These are phyloP conservation scores for Ammopiptanthus mongolicus DNA, from an alignment of 306 rosid genomes.

Conservation along the genomic window DNA sequence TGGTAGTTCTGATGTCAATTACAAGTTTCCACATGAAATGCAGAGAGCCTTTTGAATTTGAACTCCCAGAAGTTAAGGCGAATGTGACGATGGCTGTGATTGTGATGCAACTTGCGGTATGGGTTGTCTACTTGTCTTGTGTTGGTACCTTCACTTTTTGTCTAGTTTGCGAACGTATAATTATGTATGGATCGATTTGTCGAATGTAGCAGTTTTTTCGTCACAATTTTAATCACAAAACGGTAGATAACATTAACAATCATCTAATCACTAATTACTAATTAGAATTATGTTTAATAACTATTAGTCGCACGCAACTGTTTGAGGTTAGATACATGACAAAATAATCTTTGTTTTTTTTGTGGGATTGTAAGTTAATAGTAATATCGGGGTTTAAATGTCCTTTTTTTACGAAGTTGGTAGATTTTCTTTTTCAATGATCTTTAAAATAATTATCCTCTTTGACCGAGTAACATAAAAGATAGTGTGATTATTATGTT, in stretches of 20 bases:
- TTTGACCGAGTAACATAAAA: too few relatives aligned
- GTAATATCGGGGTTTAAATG: too few relatives aligned
- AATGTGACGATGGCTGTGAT: slow-evolving; percentile 14
- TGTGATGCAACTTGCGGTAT: slow-evolving; percentile 26
- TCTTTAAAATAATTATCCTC: too few relatives aligned
- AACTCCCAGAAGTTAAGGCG: slow-evolving; percentile 22
- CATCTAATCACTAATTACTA: neutral
- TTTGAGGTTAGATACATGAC: too few relatives aligned
- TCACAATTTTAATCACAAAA: neutral
- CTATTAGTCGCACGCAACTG: too few relatives aligned
- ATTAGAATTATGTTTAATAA: too few relatives aligned
- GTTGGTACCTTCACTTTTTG: neutral
- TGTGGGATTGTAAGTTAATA: too few relatives aligned
- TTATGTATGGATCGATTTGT: neutral
- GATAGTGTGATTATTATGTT: too few relatives aligned
- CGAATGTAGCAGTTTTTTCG: neutral
- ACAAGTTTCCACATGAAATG: slow-evolving; percentile 18
- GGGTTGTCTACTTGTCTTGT: slow-evolving; percentile 5
- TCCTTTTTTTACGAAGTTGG: neutral
- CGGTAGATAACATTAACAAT: neutral
- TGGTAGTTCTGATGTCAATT: slow-evolving; percentile 16
- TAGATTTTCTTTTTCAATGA: too few relatives aligned
- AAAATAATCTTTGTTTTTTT: too few relatives aligned
- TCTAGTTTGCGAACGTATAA: neutral
- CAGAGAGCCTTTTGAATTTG: slow-evolving; percentile 12